These are phyloP conservation scores for Erodium maritimum DNA, from an alignment of 345 rosid species.

Conservation along the genomic window DNA sequence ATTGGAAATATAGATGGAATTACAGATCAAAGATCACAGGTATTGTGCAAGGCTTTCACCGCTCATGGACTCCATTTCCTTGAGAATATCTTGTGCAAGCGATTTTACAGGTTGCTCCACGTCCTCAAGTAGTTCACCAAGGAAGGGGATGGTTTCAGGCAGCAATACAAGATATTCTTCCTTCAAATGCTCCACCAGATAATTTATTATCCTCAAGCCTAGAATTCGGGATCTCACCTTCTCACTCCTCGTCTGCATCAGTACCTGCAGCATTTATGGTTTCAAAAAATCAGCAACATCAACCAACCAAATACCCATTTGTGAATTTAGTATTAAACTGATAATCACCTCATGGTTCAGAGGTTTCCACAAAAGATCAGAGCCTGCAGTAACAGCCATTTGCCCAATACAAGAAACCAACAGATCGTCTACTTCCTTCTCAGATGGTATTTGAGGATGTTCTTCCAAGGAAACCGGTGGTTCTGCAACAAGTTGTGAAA, in stretches of 20 bases:
- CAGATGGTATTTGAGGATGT: slow-evolving; percentile 47
- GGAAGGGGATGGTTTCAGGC: slow-evolving; percentile 81
- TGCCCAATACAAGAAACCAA: slow-evolving; percentile 76
- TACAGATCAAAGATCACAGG: too few species aligned
- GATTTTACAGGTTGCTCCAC: slow-evolving; percentile 67
- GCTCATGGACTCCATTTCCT: slow-evolving; percentile 79
- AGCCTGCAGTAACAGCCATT: slow-evolving; percentile 83
- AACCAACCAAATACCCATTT: too few species aligned
- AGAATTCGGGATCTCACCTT: slow-evolving; percentile 58
- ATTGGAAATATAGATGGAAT: too few species aligned
- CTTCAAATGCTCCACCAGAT: slow-evolving; percentile 62
- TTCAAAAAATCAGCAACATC: too few species aligned
- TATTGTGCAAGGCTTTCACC: slow-evolving; percentile 69
- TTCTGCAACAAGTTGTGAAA: slow-evolving; percentile 57
- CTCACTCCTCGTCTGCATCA: slow-evolving; percentile 88
- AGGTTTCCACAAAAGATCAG: slow-evolving; percentile 87
- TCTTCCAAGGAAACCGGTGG: slow-evolving; percentile 50
- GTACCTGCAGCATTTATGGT: slow-evolving; percentile 31
- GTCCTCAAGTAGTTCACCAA: slow-evolving; percentile 82
- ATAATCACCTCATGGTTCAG: slow-evolving; percentile 77
- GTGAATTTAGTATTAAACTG: too few species aligned
- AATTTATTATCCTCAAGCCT: slow-evolving; percentile 63
- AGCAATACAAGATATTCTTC: slow-evolving; percentile 77
- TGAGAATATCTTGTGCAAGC: slow-evolving; percentile 69
- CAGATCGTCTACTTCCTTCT: slow-evolving; percentile 60